phyloP scores from a whole-genome alignment of 768 basidiomycete genomes.

The Stropharia rugosoannulata region DNA sequence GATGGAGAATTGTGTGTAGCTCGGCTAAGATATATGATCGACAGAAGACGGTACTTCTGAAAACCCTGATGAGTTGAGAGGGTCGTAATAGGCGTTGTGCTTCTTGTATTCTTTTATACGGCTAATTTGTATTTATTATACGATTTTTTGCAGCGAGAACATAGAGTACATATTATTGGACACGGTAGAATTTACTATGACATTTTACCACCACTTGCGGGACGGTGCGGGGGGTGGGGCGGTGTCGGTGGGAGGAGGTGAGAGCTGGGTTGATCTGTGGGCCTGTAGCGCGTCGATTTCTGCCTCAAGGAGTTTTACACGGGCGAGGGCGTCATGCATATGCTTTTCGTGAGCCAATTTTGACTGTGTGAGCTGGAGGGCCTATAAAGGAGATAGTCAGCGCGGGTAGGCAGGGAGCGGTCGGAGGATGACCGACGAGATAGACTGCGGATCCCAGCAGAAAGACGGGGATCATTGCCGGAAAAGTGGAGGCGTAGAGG shows the following conservation, averaged over 20 bases:
- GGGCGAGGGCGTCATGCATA: conserved; percentile 57
- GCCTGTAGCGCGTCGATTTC: conserved; percentile 49
- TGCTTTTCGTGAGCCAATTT: conserved; percentile 71
- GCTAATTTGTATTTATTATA: neutral
- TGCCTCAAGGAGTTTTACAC: conserved; percentile 54
- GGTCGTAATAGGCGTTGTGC: conserved; percentile 10
- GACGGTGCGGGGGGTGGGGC: neutral
- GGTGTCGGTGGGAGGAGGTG: neutral
- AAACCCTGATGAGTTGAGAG: conserved; percentile 36
- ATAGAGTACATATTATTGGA: neutral
- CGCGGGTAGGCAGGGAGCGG: neutral
- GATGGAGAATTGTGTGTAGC: neutral
- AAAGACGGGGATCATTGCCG: conserved; percentile 77
- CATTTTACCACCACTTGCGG: neutral
- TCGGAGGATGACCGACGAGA: conserved; percentile 40
- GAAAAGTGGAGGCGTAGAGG: conserved; percentile 69
- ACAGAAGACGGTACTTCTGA: conserved; percentile 62
- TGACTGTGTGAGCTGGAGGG: conserved; percentile 61
- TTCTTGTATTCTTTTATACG: neutral
- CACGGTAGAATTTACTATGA: neutral
- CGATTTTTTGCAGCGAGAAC: neutral
- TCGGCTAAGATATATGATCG: conserved; percentile 72
- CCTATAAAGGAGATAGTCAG: conserved; percentile 36
- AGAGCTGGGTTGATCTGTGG: conserved; percentile 18
- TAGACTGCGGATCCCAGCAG: conserved; percentile 80